These are phyloP conservation scores for Yamadazyma kanchanaburiensis DNA, from an alignment of 1,139 yeast species.

Conservation along the genomic window DNA sequence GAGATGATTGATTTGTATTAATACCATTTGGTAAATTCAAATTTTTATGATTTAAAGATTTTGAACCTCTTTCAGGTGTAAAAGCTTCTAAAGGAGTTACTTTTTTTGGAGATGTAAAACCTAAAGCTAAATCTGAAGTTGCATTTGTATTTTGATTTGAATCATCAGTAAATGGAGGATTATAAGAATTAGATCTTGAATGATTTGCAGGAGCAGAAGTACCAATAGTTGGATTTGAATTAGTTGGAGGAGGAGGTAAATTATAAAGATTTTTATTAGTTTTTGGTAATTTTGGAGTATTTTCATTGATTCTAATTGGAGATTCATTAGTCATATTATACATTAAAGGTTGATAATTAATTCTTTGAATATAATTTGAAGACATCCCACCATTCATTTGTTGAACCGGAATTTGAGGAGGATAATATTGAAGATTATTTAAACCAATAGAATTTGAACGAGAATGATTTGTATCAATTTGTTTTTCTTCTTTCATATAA, in stretches of 20 bases:
- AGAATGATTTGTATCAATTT: conserved; percentile 6
- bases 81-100: conserved; percentile 72
- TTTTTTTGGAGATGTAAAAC: conserved; percentile 51
- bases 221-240: conserved; percentile 11
- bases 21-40: conserved; percentile 18
- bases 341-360: conserved; percentile 12
- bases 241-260: conserved; percentile 35
- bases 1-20: conserved; percentile 51
- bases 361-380: conserved; percentile 6
- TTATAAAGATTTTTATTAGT: conserved; percentile 27
- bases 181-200: conserved; percentile 28
- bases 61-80: conserved; percentile 75
- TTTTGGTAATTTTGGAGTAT: conserved; percentile 38
- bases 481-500: conserved; percentile 20
- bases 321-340: conserved; percentile 18
- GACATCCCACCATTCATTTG: conserved; percentile 8
- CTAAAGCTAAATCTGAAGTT: conserved; percentile 33
- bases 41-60: conserved; percentile 19
- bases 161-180: conserved; percentile 14
- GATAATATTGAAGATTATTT: conserved; percentile 15
- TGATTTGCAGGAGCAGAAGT: conserved; percentile 18
- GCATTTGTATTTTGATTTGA: conserved; percentile 14
- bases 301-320: conserved; percentile 27
- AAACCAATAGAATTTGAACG: conserved; percentile 8
- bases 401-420: conserved; percentile 4